Conservation (phyloP, 23 red algal species). For the Porphyridium purpureum region DNA sequence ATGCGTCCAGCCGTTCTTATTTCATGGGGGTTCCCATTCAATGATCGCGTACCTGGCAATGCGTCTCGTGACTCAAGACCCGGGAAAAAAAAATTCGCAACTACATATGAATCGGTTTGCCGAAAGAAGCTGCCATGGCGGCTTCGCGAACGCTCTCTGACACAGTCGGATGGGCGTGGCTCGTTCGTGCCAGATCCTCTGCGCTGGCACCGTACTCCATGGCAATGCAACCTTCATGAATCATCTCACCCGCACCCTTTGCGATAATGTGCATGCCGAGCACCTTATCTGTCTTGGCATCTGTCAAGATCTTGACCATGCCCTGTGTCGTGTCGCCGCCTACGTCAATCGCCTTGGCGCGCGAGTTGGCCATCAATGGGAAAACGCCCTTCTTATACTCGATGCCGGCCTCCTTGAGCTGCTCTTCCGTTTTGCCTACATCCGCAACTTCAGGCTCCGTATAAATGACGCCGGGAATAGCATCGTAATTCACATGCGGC, state of each 20-base stretch:
- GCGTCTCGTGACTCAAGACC: too few species aligned
- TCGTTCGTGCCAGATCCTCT: constrained; percentile 90
- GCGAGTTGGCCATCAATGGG: constrained; percentile 95
- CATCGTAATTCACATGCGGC: constrained; percentile 86
- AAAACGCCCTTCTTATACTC: constrained; percentile 89
- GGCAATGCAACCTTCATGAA: constrained; percentile 79
- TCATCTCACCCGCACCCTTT: constrained; percentile 88
- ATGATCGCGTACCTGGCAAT: too few species aligned
- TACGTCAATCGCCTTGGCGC: constrained; percentile 90
- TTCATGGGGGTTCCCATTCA: too few species aligned
- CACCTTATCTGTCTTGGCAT: constrained; percentile 79
- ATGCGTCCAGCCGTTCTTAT: too few species aligned
- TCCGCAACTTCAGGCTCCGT: constrained; percentile 96
- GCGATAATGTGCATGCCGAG: constrained; percentile 97
- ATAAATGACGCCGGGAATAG: constrained; percentile 90
- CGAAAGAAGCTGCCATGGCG: constrained; percentile 80
- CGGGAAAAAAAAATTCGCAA: too few species aligned
- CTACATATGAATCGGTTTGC: constrained; percentile 95
- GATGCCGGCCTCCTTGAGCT: constrained; percentile 64
- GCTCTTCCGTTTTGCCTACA: constrained; percentile 98
- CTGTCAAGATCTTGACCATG: constrained; percentile 91
- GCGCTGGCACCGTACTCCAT: constrained; percentile 96
- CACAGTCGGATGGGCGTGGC: constrained; percentile 95
- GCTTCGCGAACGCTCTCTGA: constrained; percentile 84
- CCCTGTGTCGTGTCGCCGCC: constrained; percentile 81